Evolutionary conservation across 2,329 filamentous ascomycete species (phyloP).

Genomic region (Pseudogymnoascus sp.): DNA sequence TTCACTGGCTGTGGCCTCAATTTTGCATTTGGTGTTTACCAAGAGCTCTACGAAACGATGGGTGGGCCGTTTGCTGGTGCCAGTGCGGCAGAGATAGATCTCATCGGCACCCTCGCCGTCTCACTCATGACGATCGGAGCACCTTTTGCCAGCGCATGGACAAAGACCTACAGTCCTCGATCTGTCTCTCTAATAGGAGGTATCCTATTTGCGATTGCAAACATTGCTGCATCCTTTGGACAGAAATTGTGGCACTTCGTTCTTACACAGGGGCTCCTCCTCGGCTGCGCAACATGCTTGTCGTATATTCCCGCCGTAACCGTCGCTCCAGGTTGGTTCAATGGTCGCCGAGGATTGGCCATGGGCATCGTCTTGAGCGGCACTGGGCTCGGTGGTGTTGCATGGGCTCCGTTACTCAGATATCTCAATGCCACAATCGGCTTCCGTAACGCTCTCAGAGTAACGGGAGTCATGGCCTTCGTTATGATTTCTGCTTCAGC

Average conservation of each 20-base stretch:
- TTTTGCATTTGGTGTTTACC: slow-evolving; percentile 35
- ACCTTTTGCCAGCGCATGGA: slow-evolving; percentile 30
- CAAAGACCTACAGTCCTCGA: slow-evolving; percentile 29
- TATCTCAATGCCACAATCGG: slow-evolving; percentile 23
- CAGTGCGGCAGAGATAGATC: slow-evolving; percentile 31
- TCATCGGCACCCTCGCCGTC: slow-evolving; percentile 33
- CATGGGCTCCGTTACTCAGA: slow-evolving; percentile 25
- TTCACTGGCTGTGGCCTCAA: slow-evolving; percentile 32
- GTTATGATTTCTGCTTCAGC: slow-evolving; percentile 21
- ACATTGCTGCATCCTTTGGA: slow-evolving; percentile 30
- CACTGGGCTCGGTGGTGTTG: slow-evolving; percentile 33
- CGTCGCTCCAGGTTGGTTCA: slow-evolving; percentile 34
- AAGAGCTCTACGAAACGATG: slow-evolving; percentile 33
- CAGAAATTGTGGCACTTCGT: slow-evolving; percentile 22
- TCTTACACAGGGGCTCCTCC: slow-evolving; percentile 30
- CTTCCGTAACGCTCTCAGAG: slow-evolving; percentile 32
- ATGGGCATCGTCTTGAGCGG: slow-evolving; percentile 34
- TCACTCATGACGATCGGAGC: slow-evolving; percentile 32
- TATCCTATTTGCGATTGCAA: slow-evolving; percentile 28
- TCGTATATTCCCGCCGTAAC: slow-evolving; percentile 34
- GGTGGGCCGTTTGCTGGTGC: slow-evolving; percentile 31
- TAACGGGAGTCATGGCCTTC: slow-evolving; percentile 28
- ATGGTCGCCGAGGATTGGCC: slow-evolving; percentile 29
- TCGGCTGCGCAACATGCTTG: slow-evolving; percentile 33
- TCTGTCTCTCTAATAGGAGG: slow-evolving; percentile 27